These are phyloP conservation scores for Candida anglica DNA, from an alignment of 805 yeast species.

Conservation along the genomic window DNA sequence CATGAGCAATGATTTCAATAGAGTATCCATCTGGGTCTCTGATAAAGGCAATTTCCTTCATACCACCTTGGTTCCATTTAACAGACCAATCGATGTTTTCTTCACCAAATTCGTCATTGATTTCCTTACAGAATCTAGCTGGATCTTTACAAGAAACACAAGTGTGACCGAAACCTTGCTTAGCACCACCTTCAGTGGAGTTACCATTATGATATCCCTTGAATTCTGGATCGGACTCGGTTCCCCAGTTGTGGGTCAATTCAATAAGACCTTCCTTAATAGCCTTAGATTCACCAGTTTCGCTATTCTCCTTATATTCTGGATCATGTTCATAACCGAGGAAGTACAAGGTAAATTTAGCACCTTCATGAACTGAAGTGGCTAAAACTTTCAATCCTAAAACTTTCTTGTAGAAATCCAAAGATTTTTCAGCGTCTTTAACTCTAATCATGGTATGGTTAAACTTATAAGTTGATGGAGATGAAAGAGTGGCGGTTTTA, in stretches of 20 bases:
- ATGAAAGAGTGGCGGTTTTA: slow-evolving; percentile 38
- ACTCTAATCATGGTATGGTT: slow-evolving; percentile 94
- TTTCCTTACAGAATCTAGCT: slow-evolving; percentile 47
- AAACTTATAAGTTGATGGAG: slow-evolving; percentile 45
- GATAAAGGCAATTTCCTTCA: slow-evolving; percentile 66
- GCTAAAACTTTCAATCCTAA: slow-evolving; percentile 77
- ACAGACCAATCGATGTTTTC: slow-evolving; percentile 50
- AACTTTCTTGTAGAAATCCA: slow-evolving; percentile 73
- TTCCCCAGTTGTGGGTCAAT: slow-evolving; percentile 94
- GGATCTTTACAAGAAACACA: slow-evolving; percentile 70
- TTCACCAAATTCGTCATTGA: slow-evolving; percentile 42
- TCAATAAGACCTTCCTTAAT: slow-evolving; percentile 71
- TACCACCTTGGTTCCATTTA: slow-evolving; percentile 51
- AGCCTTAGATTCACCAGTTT: slow-evolving; percentile 25
- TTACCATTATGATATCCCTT: slow-evolving; percentile 80
- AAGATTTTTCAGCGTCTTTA: slow-evolving; percentile 72
- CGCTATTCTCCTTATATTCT: slow-evolving; percentile 38
- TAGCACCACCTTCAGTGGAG: slow-evolving; percentile 45
- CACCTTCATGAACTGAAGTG: slow-evolving; percentile 54
- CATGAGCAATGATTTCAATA: slow-evolving; percentile 62
- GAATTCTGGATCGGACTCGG: slow-evolving; percentile 74
- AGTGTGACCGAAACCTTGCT: slow-evolving; percentile 85
- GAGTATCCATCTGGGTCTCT: slow-evolving; percentile 90
- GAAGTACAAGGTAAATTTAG: slow-evolving; percentile 83
- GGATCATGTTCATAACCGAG: slow-evolving; percentile 62